Percentiles rank a stretch among this genome's conserved stretches.
These are phyloP conservation scores for Pascua guehoae DNA, from an alignment of 1,284 basidiomycete species.

Conservation along the genomic window DNA sequence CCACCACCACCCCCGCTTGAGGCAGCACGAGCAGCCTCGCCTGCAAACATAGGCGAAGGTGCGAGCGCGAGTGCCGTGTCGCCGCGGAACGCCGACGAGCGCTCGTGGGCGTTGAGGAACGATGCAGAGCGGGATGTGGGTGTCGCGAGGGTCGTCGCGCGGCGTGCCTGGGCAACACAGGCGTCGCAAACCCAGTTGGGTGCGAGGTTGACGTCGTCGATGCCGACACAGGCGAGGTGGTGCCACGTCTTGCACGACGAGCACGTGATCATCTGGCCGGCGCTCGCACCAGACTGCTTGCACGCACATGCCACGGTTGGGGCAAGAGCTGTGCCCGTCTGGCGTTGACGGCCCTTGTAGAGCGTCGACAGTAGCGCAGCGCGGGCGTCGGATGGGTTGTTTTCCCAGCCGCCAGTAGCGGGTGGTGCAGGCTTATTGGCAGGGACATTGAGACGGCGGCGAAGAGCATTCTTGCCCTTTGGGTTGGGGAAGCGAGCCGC, in stretches of 20 bases:
- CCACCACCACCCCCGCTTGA: constrained; percentile 14
- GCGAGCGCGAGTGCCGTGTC: constrained; percentile 41
- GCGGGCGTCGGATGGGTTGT: constrained; percentile 16
- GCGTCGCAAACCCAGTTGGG: constrained; percentile 38
- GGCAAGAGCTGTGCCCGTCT: neutral
- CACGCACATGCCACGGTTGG: constrained; percentile 28
- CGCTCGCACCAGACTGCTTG: constrained; percentile 20
- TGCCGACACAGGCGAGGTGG: constrained; percentile 37
- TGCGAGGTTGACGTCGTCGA: constrained; percentile 28
- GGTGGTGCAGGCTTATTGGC: neutral
- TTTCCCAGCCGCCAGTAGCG: neutral
- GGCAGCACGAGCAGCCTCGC: constrained; percentile 14
- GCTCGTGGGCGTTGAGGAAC: constrained; percentile 23
- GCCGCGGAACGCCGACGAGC: constrained; percentile 37
- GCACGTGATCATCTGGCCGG: constrained; percentile 36
- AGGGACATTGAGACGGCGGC: neutral
- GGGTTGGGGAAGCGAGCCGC: constrained; percentile 6
- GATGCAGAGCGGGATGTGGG: constrained; percentile 18
- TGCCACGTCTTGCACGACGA: constrained; percentile 40
- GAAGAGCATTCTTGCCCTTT: neutral
- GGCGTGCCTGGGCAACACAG: constrained; percentile 26
- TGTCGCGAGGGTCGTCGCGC: constrained; percentile 24
- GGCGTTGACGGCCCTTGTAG: constrained; percentile 5
- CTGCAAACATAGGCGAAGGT: constrained; percentile 42
- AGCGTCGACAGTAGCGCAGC: constrained; percentile 11